Conservation (phyloP, 768 basidiomycete genomes). For the Lepiota venenata region DNA sequence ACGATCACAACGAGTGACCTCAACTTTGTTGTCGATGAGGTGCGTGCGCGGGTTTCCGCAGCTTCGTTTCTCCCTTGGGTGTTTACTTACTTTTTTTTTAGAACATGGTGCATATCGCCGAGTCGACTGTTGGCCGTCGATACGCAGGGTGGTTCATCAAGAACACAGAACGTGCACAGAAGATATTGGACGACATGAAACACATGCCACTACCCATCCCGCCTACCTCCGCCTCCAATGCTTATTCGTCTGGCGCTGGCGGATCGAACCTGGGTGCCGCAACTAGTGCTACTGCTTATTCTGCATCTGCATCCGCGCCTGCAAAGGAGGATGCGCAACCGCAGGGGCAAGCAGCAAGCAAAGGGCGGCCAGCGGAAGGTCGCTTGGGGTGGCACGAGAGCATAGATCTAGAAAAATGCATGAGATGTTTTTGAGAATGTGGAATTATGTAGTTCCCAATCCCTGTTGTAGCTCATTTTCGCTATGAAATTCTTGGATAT, state of each 20-base stretch:
- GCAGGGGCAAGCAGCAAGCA: constrained; percentile 19
- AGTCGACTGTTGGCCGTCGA: constrained; percentile 88
- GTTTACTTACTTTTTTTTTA: constrained; percentile 24
- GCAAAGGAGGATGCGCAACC: constrained; percentile 17
- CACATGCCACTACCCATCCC: constrained; percentile 41
- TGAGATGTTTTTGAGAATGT: too few relatives aligned
- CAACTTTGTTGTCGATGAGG: constrained; percentile 94
- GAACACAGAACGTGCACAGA: constrained; percentile 88
- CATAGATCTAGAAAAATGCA: constrained; percentile 8
- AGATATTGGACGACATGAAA: constrained; percentile 78
- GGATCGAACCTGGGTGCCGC: constrained; percentile 4
- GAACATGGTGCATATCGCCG: constrained; percentile 97
- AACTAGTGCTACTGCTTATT: background rate
- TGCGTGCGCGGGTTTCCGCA: too few relatives aligned
- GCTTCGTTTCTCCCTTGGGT: background rate
- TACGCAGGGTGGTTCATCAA: constrained; percentile 98
- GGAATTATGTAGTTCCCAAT: background rate
- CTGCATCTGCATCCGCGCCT: constrained; percentile 9
- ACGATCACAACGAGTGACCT: constrained; percentile 89
- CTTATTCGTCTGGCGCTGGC: constrained; percentile 13
- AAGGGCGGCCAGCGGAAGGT: constrained; percentile 46
- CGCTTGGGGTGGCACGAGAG: constrained; percentile 55
- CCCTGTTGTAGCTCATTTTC: background rate
- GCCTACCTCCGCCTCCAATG: constrained; percentile 21
- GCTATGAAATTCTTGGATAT: too few relatives aligned